Conservation (phyloP, 495 filamentous ascomycete genomes). For the Geopyxis carbonaria region DNA sequence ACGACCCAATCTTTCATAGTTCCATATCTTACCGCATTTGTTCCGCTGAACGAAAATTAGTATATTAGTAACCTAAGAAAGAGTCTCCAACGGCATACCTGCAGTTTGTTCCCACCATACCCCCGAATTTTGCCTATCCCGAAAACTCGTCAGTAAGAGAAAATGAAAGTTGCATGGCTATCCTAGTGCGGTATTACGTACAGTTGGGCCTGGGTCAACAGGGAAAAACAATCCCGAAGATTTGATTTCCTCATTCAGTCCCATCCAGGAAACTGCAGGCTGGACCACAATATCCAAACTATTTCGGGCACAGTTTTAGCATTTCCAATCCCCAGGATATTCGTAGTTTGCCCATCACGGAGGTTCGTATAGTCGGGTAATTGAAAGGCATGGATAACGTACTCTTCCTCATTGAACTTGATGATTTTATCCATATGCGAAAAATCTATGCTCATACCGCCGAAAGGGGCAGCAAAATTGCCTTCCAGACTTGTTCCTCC, state of each 20-base stretch:
- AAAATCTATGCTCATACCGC: slow-evolving; percentile 81
- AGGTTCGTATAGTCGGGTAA: background rate
- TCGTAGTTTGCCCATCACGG: slow-evolving; percentile 6
- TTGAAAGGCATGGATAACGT: background rate
- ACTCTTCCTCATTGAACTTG: slow-evolving; percentile 58
- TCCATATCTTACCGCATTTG: slow-evolving; percentile 65
- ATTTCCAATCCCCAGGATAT: too few relatives aligned
- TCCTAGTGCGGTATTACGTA: slow-evolving; percentile 9
- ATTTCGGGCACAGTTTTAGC: too few relatives aligned
- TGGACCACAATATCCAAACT: slow-evolving; percentile 80
- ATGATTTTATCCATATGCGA: slow-evolving; percentile 69
- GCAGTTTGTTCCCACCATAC: slow-evolving; percentile 64
- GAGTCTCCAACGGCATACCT: slow-evolving; percentile 14
- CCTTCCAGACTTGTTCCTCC: slow-evolving; percentile 77
- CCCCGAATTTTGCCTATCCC: slow-evolving; percentile 28
- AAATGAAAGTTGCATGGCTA: background rate
- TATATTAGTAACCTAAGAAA: too few relatives aligned
- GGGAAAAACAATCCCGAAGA: slow-evolving; percentile 74
- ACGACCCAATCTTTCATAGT: slow-evolving; percentile 83
- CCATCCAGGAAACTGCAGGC: slow-evolving; percentile 81
- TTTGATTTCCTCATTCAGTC: slow-evolving; percentile 63
- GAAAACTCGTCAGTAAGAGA: slow-evolving; percentile 6
- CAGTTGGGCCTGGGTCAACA: slow-evolving; percentile 54
- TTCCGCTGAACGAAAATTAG: slow-evolving; percentile 38
- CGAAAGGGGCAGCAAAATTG: slow-evolving; percentile 71